Evolutionary conservation across 2,329 filamentous ascomycete genomes (phyloP), one percentile per base, ranked within the genome.

Genomic region (Acephala macrosclerotiorum): DNA sequence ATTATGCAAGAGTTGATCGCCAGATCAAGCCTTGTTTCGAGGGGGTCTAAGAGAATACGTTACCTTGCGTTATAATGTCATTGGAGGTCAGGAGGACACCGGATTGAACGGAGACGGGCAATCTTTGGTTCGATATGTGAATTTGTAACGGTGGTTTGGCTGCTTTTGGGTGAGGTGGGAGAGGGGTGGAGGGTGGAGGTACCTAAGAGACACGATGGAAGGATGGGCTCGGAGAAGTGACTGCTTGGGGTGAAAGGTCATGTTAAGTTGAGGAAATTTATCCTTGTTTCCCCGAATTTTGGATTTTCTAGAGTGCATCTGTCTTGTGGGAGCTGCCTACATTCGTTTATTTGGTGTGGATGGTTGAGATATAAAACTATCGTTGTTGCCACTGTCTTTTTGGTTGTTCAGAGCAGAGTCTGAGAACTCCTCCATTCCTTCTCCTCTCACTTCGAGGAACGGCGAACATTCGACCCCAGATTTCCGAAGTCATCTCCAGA

Each of bases 171-270:
- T 42, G 12, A 6, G 38, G 4, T 42, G 3, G 38, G 14, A 14
- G 38, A 49, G 45, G 45, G n/a, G 45, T 49, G n/a, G 45, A 42
- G n/a, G n/a, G 42, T 8, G 20, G n/a, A 25, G 22, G 45, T 49
- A 49, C 45, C 25, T 49, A 49, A 49, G 45, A 22, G n/a, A n/a
- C 42, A 49, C 45, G 49, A 53, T 29, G 14, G 49, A 53, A 53
- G 14, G 12, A 4, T n/a, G 14, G 14, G 22, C 25, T 53, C 22
- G 49, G 49, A 53, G 49, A 4, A 53, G 18, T 3, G 22, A 4
- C 49, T 53, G 22, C 49, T 29, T 53, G 26, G 26, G 25, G 22
- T 14, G 2, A 14, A 11, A 25, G 22, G 26, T 53, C 22, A 53
- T 53, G 49, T 33, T 6, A 11, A 53, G 26, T 51, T 53, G 49